Conservation (phyloP, 495 filamentous ascomycete genomes). For the Tuber microsphaerosporum region DNA sequence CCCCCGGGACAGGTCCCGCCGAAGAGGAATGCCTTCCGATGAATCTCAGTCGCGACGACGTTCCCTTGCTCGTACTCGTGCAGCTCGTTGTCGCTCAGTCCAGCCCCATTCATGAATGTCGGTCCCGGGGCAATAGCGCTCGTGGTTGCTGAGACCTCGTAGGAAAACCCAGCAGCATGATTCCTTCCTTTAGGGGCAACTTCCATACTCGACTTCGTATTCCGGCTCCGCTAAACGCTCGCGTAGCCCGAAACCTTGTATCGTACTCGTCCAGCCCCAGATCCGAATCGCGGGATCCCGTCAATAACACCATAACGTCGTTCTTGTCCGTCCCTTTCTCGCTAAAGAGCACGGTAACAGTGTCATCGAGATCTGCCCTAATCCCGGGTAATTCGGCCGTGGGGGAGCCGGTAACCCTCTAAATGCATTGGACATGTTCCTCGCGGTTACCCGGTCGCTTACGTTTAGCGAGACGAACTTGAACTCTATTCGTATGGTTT, state of each 20-base stretch:
- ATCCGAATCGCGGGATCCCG: slow-evolving; percentile 24
- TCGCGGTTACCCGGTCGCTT: slow-evolving; percentile 16
- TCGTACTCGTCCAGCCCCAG: slow-evolving; percentile 21
- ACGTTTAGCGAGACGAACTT: slow-evolving; percentile 25
- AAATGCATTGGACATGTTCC: slow-evolving; percentile 23
- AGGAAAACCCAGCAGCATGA: slow-evolving; percentile 19
- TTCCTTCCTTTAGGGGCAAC: slow-evolving; percentile 16
- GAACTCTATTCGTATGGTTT: slow-evolving; percentile 11
- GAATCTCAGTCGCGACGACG: slow-evolving; percentile 19
- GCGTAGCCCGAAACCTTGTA: slow-evolving; percentile 20
- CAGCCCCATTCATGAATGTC: slow-evolving; percentile 26
- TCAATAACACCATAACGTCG: slow-evolving; percentile 24
- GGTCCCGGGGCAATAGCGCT: slow-evolving; percentile 17
- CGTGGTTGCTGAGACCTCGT: slow-evolving; percentile 17
- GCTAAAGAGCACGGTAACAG: slow-evolving; percentile 24
- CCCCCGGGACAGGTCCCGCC: slow-evolving; percentile 19
- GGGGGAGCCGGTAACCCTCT: slow-evolving; percentile 19
- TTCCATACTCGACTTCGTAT: slow-evolving; percentile 7
- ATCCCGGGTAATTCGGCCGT: slow-evolving; percentile 1
- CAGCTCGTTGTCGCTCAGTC: slow-evolving; percentile 9
- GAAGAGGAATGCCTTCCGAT: slow-evolving; percentile 27
- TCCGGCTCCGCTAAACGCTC: slow-evolving; percentile 8
- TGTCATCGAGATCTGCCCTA: slow-evolving; percentile 10
- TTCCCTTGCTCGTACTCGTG: slow-evolving; percentile 30
- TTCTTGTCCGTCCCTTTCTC: slow-evolving; percentile 7